Percentiles rank a stretch among this genome's conserved stretches.
These are phyloP conservation scores for Saksenaea vasiformis DNA, from an alignment of 371 early-diverging fungal species.

Conservation along the genomic window DNA sequence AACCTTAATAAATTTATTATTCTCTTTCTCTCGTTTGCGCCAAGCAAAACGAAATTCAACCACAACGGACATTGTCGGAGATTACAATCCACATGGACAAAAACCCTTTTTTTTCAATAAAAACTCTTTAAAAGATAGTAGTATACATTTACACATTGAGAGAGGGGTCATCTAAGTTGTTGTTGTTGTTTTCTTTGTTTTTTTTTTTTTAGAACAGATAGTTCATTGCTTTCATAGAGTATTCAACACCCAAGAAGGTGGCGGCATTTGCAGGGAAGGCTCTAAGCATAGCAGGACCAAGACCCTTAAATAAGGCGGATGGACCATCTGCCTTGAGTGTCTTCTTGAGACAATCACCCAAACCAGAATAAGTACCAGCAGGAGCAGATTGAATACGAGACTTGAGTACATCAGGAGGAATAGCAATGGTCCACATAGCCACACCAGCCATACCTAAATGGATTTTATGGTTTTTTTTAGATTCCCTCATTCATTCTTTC, in stretches of 20 bases:
- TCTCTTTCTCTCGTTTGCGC: neutral
- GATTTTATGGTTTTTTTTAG: neutral
- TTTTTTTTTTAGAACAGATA: slow-evolving; percentile 30
- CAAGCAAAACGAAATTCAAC: neutral
- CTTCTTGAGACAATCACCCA: slow-evolving; percentile 78
- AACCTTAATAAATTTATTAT: neutral
- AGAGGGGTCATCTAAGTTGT: too few relatives aligned
- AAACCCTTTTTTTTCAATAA: too few relatives aligned
- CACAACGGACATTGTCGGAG: too few relatives aligned
- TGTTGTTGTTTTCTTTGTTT: too few relatives aligned
- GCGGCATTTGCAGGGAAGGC: slow-evolving; percentile 96
- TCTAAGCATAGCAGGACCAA: slow-evolving; percentile 94
- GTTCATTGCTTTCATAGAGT: slow-evolving; percentile 50
- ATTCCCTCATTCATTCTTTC: neutral
- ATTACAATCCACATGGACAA: too few relatives aligned
- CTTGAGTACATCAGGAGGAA: slow-evolving; percentile 97
- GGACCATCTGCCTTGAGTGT: slow-evolving; percentile 88
- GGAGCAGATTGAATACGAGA: slow-evolving; percentile 95
- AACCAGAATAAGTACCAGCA: slow-evolving; percentile 89
- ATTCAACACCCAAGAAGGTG: slow-evolving; percentile 56
- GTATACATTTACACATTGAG: neutral
- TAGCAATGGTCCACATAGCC: slow-evolving; percentile 84
- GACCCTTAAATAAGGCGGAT: slow-evolving; percentile 92
- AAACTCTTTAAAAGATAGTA: too few relatives aligned
- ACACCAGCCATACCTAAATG: slow-evolving; percentile 71